Percentiles rank a stretch among this genome's conserved stretches.
phyloP scores from a whole-genome alignment of 2,329 filamentous ascomycete species.

The Orbilia quercus region DNA sequence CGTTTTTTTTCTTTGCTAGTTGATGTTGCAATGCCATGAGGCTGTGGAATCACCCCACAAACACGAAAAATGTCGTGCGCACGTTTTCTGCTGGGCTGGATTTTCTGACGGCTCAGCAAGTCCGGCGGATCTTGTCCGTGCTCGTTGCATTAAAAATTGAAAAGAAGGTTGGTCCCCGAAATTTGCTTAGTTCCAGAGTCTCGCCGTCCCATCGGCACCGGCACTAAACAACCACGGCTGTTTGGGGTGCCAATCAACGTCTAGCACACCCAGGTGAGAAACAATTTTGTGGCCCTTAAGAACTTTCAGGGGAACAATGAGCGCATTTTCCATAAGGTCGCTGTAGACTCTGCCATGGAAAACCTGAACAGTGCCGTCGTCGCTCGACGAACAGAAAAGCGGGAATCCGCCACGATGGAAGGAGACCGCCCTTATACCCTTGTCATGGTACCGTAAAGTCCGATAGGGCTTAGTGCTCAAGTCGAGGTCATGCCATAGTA shows the following conservation, averaged over 20 bases:
- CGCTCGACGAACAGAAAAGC: conserved; percentile 92
- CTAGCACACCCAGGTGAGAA: conserved; percentile 87
- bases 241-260: conserved; percentile 93
- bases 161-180: conserved; percentile 45
- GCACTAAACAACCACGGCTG: conserved; percentile 96
- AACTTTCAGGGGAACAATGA: conserved; percentile 95
- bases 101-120: conserved; percentile 27
- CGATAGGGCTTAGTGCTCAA: conserved; percentile 91
- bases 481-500: conserved; percentile 97
- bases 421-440: conserved; percentile 88
- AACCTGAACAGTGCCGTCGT: conserved; percentile 92
- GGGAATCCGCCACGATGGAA: conserved; percentile 85
- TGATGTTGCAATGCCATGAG: conserved; percentile 32
- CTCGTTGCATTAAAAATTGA: not conserved
- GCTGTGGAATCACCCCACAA: conserved; percentile 33
- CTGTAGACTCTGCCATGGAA: conserved; percentile 97
- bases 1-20: not conserved
- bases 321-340: conserved; percentile 95
- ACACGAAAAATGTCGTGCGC: conserved; percentile 22
- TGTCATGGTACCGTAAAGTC: conserved; percentile 91
- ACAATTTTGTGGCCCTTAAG: conserved; percentile 88
- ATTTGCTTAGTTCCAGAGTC: conserved; percentile 75
- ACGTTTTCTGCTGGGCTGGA: conserved; percentile 20
- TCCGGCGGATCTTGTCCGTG: conserved; percentile 7
- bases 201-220: conserved; percentile 90